Evolutionary conservation across 1,284 basidiomycete genomes (phyloP), one percentile per base, ranked within the genome.

Genomic region (Ganoderma lingzhi): DNA sequence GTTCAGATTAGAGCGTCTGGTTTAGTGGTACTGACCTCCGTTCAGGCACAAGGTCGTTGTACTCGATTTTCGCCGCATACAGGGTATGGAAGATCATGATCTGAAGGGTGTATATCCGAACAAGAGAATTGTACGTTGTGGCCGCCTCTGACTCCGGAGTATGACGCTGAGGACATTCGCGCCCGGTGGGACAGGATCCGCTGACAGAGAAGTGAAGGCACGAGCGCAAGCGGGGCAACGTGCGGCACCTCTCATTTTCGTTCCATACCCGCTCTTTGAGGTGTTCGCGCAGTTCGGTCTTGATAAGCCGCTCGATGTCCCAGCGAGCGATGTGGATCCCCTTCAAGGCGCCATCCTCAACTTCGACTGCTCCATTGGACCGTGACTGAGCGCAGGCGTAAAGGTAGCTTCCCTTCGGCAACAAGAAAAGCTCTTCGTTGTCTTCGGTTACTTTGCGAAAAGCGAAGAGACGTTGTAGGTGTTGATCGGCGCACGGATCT

Each of bases 41-140:
- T 39, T 69, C 65, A 0, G 32, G 19, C 12, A 60, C 62, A 10
- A 71, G 65, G 3, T 23, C 23, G 2, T 19, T 2, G 15, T 45
- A 71, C 2, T 55, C 58, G 3, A 73, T 71, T n/a, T 75, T 70
- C 15, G 79, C 68, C 58, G 77, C 35, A 65, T 77, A 76, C 6
- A 81, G 71, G 8, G 75, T 70, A 44, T 86, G 82, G 64, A 84
- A 79, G 3, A 89, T 84, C 59, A 80, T 70, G 6, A 88, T 84
- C 65, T 88, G 87, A 62, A 84, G 82, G 1, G 88, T 72, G 72
- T 85, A 82, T 19, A 87, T 75, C 1, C 82, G 79, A 8, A 88
- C 77, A 6, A 83, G 82, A 3, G 66, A 14, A 56, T 84, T 83
- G 71, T 84, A 87, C 84, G 74, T 75, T 70, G 76, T 78, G 14